These are phyloP conservation scores for Chiua virens DNA, from an alignment of 768 basidiomycete species.

Conservation along the genomic window DNA sequence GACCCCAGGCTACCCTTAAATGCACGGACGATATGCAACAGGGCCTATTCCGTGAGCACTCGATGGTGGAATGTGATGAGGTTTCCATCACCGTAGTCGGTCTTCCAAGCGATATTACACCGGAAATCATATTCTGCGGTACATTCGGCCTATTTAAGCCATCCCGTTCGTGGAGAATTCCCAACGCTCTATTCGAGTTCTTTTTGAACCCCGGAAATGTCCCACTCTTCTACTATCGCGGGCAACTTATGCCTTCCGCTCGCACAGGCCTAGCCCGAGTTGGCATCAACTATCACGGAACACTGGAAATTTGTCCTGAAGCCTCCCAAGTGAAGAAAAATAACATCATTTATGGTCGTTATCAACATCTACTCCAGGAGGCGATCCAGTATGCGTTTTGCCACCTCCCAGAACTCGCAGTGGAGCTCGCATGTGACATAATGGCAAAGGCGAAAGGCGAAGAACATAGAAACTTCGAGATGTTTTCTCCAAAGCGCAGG, in stretches of 20 bases:
- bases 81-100: constrained; percentile 18
- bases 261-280: constrained; percentile 2
- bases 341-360: constrained; percentile 8
- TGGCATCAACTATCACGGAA: constrained; percentile 17
- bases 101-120: constrained; percentile 11
- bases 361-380: constrained; percentile 8
- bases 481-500: neutral
- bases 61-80: constrained; percentile 10
- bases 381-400: constrained; percentile 12
- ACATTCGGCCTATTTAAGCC: constrained; percentile 13
- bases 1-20: constrained; percentile 6
- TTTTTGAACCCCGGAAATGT: constrained; percentile 11
- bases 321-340: constrained; percentile 1
- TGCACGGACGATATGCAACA: constrained; percentile 1
- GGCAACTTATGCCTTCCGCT: constrained; percentile 11
- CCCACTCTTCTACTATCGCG: constrained; percentile 15
- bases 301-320: constrained; percentile 8
- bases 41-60: constrained; percentile 10
- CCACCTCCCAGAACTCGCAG: constrained; percentile 12
- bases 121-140: constrained; percentile 13
- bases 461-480: neutral
- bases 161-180: constrained; percentile 8
- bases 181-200: constrained; percentile 15
- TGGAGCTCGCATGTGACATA: constrained; percentile 15
- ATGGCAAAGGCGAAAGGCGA: neutral